Evolutionary conservation across 2,329 filamentous ascomycete species (phyloP), one percentile per base, ranked within the genome.

Genomic region (Leptodontidium sp.): DNA sequence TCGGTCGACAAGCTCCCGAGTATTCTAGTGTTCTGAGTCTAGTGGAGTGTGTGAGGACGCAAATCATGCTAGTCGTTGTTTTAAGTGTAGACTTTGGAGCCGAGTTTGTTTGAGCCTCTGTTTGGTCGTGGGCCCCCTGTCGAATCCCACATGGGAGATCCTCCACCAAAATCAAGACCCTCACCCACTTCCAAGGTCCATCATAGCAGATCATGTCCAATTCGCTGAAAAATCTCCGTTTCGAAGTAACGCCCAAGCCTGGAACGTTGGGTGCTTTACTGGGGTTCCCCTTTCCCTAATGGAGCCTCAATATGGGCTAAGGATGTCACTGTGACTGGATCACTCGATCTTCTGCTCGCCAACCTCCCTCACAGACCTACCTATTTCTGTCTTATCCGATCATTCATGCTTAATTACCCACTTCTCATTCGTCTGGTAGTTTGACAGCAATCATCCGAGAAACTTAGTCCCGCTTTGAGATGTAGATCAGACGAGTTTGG

Each of bases 401-500:
- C 49, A 35, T 40, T 67, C 68, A 69, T 68, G 68, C 66, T 63
- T 29, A 15, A 6, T 9, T 38, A 47, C 40, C 14, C 43, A 26
- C 47, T 49, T 45, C 49, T 64, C 50, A 69, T 69, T 72, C 59
- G 66, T 67, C 59, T 50, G 5, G 61, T 24, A 55, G 61, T 70
- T 72, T 73, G 71, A 69, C 62, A 70, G 40, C 65, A 29, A 66
- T 49, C 59, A 53, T 45, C 47, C n/a, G 55, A 65, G 57, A 65
- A 71, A 65, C 49, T 67, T 66, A 64, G 35, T 63, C 64, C 69
- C 68, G 47, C 65, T 70, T 71, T 67, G 26, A 66, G 69, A 71
- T 72, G 73, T 53, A 70, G 73, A 76, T 75, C 74, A 77, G 75
- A 75, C 74, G 70, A 68, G 72, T 65, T 40, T 68, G 65, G 73